Conservation (phyloP, 331 rosid genomes). For the Quercus phellos region DNA sequence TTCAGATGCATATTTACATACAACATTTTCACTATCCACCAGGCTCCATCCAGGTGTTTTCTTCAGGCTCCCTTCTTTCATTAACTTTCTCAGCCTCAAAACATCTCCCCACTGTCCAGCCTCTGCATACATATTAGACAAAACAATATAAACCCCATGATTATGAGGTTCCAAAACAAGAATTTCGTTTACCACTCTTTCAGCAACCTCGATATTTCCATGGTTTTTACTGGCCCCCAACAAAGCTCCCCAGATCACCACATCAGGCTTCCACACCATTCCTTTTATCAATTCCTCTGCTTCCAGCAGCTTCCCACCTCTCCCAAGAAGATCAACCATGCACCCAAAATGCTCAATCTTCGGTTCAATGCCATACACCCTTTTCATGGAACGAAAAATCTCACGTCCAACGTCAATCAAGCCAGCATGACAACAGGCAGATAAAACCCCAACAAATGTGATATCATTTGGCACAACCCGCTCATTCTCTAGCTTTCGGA, state of each 20-base stretch:
- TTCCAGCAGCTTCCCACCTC: slow-evolving; percentile 31
- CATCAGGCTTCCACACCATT: slow-evolving; percentile 38
- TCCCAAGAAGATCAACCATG: slow-evolving; percentile 44
- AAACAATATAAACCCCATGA: slow-evolving; percentile 37
- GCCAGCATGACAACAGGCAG: slow-evolving; percentile 47
- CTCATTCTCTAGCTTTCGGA: slow-evolving; percentile 26
- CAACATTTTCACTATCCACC: slow-evolving; percentile 11
- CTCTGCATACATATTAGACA: slow-evolving; percentile 55
- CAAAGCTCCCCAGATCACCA: slow-evolving; percentile 39
- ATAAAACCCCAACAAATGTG: slow-evolving; percentile 40
- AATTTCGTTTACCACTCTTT: slow-evolving; percentile 35
- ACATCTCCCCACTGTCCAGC: slow-evolving; percentile 50
- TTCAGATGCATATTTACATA: not conserved
- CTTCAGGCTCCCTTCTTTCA: slow-evolving; percentile 43
- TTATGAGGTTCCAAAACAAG: slow-evolving; percentile 40
- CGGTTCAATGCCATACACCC: slow-evolving; percentile 31
- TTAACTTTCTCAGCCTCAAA: slow-evolving; percentile 34
- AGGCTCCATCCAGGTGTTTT: slow-evolving; percentile 51
- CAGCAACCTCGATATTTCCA: slow-evolving; percentile 43
- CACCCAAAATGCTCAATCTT: slow-evolving; percentile 49
- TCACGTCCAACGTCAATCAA: slow-evolving; percentile 30
- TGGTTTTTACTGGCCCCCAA: slow-evolving; percentile 39
- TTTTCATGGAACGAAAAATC: slow-evolving; percentile 30
- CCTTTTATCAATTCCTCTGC: slow-evolving; percentile 27
- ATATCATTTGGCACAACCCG: slow-evolving; percentile 30